Percentiles rank a stretch among this genome's conserved stretches.
phyloP scores from a whole-genome alignment of 164 flowering plant genomes.

The Euptelea pleiosperma region DNA sequence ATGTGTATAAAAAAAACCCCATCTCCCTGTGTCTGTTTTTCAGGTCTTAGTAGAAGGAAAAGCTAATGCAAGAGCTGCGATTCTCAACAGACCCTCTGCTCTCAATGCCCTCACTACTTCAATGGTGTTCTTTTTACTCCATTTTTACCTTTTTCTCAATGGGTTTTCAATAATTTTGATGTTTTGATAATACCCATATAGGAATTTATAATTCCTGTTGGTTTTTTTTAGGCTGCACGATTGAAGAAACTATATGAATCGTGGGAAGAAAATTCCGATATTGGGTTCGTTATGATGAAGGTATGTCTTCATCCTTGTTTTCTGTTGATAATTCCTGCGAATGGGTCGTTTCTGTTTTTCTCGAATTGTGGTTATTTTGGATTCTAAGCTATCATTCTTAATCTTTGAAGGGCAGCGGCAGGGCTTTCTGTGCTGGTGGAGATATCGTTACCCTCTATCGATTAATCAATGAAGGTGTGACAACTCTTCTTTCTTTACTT shows the following conservation, averaged over 20 bases:
- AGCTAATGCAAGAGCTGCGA: slow-evolving; percentile 68
- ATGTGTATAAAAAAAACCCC: background rate
- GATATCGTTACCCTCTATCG: slow-evolving; percentile 60
- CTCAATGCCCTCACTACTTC: slow-evolving; percentile 74
- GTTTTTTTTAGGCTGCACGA: slow-evolving; percentile 47
- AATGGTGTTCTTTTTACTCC: slow-evolving; percentile 44
- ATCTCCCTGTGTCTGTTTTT: slow-evolving; percentile 13
- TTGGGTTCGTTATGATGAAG: slow-evolving; percentile 84
- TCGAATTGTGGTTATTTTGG: no score
- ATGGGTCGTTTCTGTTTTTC: background rate
- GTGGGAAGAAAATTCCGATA: slow-evolving; percentile 85
- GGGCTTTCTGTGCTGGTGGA: slow-evolving; percentile 79
- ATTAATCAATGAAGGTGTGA: slow-evolving; percentile 55
- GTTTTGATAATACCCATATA: background rate
- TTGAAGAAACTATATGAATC: slow-evolving; percentile 75
- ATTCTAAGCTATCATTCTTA: slow-evolving; percentile 15
- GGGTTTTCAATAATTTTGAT: background rate
- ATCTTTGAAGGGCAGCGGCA: slow-evolving; percentile 66
- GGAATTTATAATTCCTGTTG: background rate
- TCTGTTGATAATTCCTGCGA: background rate
- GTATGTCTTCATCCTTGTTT: slow-evolving; percentile 13
- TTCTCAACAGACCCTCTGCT: slow-evolving; percentile 70
- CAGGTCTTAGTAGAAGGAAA: slow-evolving; percentile 88
- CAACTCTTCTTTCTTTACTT: background rate
- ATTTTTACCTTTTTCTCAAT: background rate